Percentiles rank a stretch among this genome's conserved stretches.
phyloP scores from a whole-genome alignment of 768 basidiomycete species.

The Cystofilobasidium bisporidii region DNA sequence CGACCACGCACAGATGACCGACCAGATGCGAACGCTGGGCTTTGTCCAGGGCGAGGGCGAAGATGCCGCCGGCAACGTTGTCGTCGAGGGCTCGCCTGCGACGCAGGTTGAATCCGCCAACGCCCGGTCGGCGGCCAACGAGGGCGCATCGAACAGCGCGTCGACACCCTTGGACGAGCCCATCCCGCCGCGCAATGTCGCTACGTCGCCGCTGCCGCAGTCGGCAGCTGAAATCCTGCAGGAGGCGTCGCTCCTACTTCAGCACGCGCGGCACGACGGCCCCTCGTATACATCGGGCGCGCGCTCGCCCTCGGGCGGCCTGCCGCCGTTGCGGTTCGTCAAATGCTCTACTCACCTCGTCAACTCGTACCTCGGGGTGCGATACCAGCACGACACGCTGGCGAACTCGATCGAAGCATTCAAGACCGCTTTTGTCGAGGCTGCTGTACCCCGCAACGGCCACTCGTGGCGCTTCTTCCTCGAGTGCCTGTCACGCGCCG shows the following conservation, averaged over 20 bases:
- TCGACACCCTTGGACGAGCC: too few species aligned
- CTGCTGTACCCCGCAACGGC: conserved; percentile 47
- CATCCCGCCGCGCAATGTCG: conserved; percentile 17
- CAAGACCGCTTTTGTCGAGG: conserved; percentile 46
- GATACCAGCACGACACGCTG: conserved; percentile 52
- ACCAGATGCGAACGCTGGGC: conserved; percentile 23
- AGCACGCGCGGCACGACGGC: conserved; percentile 13
- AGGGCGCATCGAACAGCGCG: too few species aligned
- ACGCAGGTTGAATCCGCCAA: background rate
- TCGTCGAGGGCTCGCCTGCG: conserved; percentile 40
- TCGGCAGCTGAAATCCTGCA: conserved; percentile 28
- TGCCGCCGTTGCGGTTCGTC: conserved; percentile 51
- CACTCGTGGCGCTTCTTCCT: conserved; percentile 57
- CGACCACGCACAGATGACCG: conserved; percentile 18
- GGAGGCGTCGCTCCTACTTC: conserved; percentile 30
- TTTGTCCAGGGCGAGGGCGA: background rate
- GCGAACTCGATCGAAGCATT: conserved; percentile 49
- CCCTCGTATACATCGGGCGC: background rate
- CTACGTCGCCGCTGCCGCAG: conserved; percentile 30
- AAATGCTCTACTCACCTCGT: conserved; percentile 54
- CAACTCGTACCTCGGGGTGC: conserved; percentile 71
- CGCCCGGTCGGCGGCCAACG: background rate
- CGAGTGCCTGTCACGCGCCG: conserved; percentile 48
- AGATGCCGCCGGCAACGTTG: conserved; percentile 16
- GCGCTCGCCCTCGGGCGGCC: conserved; percentile 14